Percentiles rank a stretch among this genome's conserved stretches.
Conservation (phyloP, 306 rosid genomes). For the Quercus suber region DNA sequence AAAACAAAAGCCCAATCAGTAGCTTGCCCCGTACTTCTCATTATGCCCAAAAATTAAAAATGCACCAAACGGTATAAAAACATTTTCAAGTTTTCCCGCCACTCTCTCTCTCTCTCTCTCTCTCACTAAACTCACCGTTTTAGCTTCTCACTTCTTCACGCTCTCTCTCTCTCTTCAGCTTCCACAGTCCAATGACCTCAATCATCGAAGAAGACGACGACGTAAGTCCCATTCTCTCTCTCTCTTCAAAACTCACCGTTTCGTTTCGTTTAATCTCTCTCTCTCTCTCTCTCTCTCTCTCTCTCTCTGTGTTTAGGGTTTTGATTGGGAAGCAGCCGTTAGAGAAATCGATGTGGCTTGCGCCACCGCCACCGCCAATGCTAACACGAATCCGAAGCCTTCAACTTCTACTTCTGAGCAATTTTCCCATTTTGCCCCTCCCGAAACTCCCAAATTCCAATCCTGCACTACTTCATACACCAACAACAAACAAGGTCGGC, state of each 20-base stretch:
- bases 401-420: slow-evolving; percentile 14
- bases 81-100: slow-evolving; percentile 30
- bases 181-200: slow-evolving; percentile 42
- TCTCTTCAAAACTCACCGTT: not conserved
- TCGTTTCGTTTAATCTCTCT: not conserved
- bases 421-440: slow-evolving; percentile 7
- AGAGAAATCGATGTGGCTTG: slow-evolving; percentile 57
- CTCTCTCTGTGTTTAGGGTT: slow-evolving; percentile 36
- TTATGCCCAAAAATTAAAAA: not conserved
- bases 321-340: slow-evolving; percentile 91
- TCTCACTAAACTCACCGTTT: not conserved
- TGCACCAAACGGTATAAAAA: not conserved
- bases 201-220: slow-evolving; percentile 56
- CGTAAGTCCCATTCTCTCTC: slow-evolving; percentile 2
- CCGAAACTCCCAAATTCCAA: not conserved
- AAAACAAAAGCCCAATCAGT: not conserved
- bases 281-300: slow-evolving; percentile 8
- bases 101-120: not conserved
- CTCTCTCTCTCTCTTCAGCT: not conserved
- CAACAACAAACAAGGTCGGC: slow-evolving; percentile 28
- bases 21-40: not conserved
- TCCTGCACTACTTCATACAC: too few species aligned
- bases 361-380: slow-evolving; percentile 7
- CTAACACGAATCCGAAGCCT: not conserved
- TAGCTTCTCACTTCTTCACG: too few species aligned